Conservation (phyloP, 202 grass and related monocot species). For the Schoenoplectus triqueter region DNA sequence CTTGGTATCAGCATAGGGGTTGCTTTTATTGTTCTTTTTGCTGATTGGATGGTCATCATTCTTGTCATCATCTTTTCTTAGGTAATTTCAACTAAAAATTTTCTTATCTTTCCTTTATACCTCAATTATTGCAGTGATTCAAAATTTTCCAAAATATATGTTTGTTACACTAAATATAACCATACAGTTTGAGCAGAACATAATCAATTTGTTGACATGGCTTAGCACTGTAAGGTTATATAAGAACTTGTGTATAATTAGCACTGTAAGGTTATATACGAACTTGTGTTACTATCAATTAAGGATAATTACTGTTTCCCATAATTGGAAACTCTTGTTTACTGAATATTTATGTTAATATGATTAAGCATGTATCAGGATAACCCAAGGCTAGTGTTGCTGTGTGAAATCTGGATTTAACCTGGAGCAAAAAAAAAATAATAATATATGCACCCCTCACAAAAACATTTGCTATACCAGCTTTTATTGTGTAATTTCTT, state of each 20-base stretch:
- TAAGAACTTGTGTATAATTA: constrained; percentile 60
- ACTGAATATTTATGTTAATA: constrained; percentile 10
- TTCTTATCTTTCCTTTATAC: not conserved
- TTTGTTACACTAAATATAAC: too few species aligned
- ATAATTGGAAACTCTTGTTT: not conserved
- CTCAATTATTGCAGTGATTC: not conserved
- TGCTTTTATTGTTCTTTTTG: constrained; percentile 79
- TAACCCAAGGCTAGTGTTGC: too few species aligned
- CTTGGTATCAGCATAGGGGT: constrained; percentile 93
- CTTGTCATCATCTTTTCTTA: constrained; percentile 87
- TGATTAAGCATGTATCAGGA: not conserved
- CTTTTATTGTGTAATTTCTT: not conserved
- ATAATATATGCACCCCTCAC: too few species aligned
- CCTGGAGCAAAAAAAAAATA: too few species aligned
- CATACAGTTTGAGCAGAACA: too few species aligned
- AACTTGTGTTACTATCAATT: constrained; percentile 7
- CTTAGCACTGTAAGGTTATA: constrained; percentile 50
- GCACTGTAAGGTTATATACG: not conserved
- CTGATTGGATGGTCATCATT: constrained; percentile 86
- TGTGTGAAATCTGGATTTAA: too few species aligned
- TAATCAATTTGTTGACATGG: not conserved
- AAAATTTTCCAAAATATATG: not conserved
- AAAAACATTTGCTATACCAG: not conserved
- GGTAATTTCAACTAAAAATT: constrained; percentile 38
- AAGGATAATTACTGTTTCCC: not conserved